phyloP scores from a whole-genome alignment of 768 basidiomycete genomes.

The Russula olivacea region DNA sequence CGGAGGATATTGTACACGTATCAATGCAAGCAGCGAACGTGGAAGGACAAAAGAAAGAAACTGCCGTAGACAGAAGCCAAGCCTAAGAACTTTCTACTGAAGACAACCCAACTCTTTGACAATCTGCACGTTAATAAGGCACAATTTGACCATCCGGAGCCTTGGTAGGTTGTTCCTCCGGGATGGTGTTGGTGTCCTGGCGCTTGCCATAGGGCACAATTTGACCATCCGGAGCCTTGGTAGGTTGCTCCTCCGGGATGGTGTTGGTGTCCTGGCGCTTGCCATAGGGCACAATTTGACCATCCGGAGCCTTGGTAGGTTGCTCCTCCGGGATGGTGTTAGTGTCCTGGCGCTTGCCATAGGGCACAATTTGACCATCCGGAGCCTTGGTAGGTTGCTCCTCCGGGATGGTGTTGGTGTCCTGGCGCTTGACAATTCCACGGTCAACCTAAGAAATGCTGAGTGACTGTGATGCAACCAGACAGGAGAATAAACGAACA shows the following conservation, averaged over 20 bases:
- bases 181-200: neutral
- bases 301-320: neutral
- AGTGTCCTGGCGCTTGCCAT: constrained; percentile 7
- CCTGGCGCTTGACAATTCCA: neutral
- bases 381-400: constrained; percentile 35
- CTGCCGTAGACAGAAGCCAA: neutral
- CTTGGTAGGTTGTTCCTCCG: constrained; percentile 27
- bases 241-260: constrained; percentile 27
- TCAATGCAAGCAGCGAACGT: neutral
- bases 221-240: constrained; percentile 13
- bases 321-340: constrained; percentile 15
- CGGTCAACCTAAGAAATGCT: neutral
- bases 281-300: neutral
- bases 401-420: constrained; percentile 30
- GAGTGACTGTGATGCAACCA: neutral
- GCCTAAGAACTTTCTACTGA: neutral
- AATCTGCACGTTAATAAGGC: neutral
- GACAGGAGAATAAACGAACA: neutral
- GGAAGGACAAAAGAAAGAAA: constrained; percentile 4
- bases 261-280: neutral
- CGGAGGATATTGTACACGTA: constrained; percentile 12
- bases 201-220: neutral
- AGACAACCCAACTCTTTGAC: constrained; percentile 15
- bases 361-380: constrained; percentile 32
- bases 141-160: neutral